Conservation (phyloP, 2,329 filamentous ascomycete species). For the Dactylellina sp. region DNA sequence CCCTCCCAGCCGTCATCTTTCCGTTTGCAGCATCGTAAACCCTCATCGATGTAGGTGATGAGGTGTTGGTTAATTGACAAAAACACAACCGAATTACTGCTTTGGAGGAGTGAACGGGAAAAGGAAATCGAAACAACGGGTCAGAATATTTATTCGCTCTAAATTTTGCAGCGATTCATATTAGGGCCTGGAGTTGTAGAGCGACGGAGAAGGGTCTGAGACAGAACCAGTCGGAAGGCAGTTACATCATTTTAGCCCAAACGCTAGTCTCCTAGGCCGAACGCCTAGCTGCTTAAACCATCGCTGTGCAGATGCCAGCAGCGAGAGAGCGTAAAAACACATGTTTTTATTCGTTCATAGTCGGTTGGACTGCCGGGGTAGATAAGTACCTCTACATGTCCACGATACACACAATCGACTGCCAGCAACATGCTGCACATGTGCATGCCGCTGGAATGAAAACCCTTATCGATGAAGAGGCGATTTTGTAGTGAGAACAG, state of each 20-base stretch:
- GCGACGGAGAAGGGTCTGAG: constrained; percentile 48
- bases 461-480: constrained; percentile 53
- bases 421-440: constrained; percentile 24
- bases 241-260: constrained; percentile 54
- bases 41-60: background rate
- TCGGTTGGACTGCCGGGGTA: constrained; percentile 20
- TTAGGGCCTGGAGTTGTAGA: background rate
- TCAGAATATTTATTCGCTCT: no score
- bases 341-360: constrained; percentile 45
- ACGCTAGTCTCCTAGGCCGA: constrained; percentile 39
- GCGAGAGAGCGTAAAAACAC: constrained; percentile 36
- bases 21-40: constrained; percentile 3
- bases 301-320: constrained; percentile 49
- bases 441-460: constrained; percentile 38
- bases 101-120: no score
- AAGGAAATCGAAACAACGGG: no score
- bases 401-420: constrained; percentile 19
- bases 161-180: no score
- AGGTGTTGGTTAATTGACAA: background rate
- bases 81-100: no score
- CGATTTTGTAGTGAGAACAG: constrained; percentile 9
- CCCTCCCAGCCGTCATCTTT: background rate
- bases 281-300: constrained; percentile 52
- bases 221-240: constrained; percentile 55
- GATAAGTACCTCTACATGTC: constrained; percentile 48